These are phyloP conservation scores for Globisporangium carolinianum DNA, from an alignment of 352 stramenopile species.

Conservation along the genomic window DNA sequence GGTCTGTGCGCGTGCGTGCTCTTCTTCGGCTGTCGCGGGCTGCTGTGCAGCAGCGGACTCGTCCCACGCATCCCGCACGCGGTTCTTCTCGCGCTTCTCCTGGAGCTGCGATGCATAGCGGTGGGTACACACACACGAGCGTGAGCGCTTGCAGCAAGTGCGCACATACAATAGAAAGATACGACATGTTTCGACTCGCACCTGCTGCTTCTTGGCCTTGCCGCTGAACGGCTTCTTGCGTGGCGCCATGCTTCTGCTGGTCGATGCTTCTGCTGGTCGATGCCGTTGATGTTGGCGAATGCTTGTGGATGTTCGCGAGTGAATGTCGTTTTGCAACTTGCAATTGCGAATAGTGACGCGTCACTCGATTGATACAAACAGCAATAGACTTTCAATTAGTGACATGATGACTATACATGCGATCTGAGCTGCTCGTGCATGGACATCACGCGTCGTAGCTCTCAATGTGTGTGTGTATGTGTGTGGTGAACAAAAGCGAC, in stretches of 20 bases:
- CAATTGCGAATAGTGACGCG: background rate
- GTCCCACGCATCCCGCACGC: slow-evolving; percentile 20
- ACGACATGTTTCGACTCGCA: slow-evolving; percentile 3
- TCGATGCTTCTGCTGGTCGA: background rate
- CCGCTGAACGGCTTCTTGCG: slow-evolving; percentile 81
- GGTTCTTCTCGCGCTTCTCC: slow-evolving; percentile 68
- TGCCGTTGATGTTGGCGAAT: background rate
- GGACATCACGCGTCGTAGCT: too few relatives aligned
- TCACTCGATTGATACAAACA: background rate
- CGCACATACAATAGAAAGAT: too few relatives aligned
- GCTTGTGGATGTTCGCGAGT: too few relatives aligned
- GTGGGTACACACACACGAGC: background rate
- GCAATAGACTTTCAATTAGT: too few relatives aligned
- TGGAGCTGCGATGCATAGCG: slow-evolving; percentile 27
- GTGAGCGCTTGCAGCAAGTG: too few relatives aligned
- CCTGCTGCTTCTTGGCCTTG: slow-evolving; percentile 87
- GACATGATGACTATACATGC: too few relatives aligned
- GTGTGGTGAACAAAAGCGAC: too few relatives aligned
- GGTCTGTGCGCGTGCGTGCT: background rate
- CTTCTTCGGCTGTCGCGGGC: slow-evolving; percentile 11
- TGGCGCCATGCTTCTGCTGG: slow-evolving; percentile 19
- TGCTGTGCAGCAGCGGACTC: slow-evolving; percentile 14
- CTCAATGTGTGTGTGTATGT: too few relatives aligned
- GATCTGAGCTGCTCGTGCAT: too few relatives aligned
- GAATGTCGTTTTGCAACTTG: background rate